A percentile compares a stretch with the other conserved stretches of the same genome.
Conservation (phyloP, 208 protist genomes). For the Acanthamoeba royreba region DNA sequence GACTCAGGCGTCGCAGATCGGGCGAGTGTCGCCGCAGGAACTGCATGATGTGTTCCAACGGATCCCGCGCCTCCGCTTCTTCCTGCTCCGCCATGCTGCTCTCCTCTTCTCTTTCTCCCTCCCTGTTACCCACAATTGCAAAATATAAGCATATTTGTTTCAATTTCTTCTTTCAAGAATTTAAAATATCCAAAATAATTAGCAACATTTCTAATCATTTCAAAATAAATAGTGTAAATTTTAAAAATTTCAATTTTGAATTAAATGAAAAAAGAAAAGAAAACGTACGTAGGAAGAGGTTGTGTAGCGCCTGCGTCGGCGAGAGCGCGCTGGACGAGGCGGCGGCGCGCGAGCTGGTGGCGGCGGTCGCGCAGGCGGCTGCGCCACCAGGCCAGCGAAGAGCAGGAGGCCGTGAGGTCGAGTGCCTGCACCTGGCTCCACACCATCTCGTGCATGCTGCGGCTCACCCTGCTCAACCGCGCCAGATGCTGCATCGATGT, state of each 20-base stretch:
- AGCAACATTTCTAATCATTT: too few species aligned
- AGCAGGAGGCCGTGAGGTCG: background rate
- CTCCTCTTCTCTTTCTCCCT: background rate
- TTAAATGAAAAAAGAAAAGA: too few species aligned
- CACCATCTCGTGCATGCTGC: background rate
- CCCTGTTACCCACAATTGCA: background rate
- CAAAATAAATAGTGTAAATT: background rate
- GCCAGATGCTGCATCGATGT: background rate
- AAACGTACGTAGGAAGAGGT: background rate
- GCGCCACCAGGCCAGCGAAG: background rate
- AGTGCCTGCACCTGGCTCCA: background rate
- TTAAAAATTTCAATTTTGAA: background rate
- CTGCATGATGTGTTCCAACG: background rate
- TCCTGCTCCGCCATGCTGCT: background rate
- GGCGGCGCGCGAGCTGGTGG: too few species aligned
- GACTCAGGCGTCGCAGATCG: background rate
- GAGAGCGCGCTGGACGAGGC: too few species aligned
- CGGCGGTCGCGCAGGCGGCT: background rate
- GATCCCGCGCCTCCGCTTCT: background rate
- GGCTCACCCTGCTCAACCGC: background rate
- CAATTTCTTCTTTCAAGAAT: too few species aligned
- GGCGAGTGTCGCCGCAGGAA: background rate
- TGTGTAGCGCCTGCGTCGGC: background rate
- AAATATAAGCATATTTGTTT: too few species aligned
- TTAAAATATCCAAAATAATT: too few species aligned